Conservation (phyloP, 257 asterid genomes). For the Fraxinus excelsior region DNA sequence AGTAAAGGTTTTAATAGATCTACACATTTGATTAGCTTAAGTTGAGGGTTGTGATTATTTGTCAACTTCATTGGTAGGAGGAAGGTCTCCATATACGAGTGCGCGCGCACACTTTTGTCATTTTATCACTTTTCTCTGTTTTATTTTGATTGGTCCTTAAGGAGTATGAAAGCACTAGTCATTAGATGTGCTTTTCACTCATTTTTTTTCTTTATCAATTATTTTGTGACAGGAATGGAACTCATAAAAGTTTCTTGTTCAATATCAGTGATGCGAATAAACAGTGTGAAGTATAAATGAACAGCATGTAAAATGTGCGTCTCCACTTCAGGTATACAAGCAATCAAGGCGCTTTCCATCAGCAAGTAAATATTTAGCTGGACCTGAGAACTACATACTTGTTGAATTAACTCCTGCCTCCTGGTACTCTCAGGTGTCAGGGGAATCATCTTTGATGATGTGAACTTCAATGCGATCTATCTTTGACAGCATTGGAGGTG, state of each 20-base stretch:
- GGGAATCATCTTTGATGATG: neutral
- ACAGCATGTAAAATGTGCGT: neutral
- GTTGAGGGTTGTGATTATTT: too few species aligned
- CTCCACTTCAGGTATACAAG: neutral
- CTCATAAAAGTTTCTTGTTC: neutral
- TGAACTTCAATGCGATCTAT: neutral
- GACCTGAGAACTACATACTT: neutral
- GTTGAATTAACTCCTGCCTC: too few species aligned
- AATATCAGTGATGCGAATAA: neutral
- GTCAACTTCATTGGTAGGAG: too few species aligned
- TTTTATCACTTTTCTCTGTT: neutral
- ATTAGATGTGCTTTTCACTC: neutral
- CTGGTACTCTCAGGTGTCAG: neutral
- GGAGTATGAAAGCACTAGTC: neutral
- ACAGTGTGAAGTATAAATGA: neutral
- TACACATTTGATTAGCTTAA: too few species aligned
- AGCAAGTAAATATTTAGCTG: neutral
- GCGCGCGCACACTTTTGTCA: too few species aligned
- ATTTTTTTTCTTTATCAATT: neutral
- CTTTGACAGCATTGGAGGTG: neutral
- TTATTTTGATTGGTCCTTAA: neutral
- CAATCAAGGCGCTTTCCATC: neutral
- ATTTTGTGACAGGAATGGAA: conserved; percentile 1
- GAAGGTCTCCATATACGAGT: too few species aligned
- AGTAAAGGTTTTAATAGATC: too few species aligned